Evolutionary conservation across 2,329 filamentous ascomycete species (phyloP).

Genomic region (Cladorrhinum sp.): DNA sequence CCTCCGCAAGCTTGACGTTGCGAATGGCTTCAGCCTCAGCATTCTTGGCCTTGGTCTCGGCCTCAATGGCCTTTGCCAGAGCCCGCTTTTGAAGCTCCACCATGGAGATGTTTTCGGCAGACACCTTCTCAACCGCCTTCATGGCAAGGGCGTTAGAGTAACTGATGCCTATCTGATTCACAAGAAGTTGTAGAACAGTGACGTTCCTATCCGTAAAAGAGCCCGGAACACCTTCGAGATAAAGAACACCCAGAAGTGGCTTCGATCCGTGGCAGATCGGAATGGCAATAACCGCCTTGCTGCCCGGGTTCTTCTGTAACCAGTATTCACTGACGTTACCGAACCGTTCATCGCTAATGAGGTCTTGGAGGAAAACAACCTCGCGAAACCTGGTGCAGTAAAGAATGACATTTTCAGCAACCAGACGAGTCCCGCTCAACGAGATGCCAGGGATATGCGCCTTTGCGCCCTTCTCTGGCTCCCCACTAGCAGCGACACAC

Average conservation of each 20-base stretch:
- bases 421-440: conserved; percentile 61
- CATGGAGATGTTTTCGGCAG: conserved; percentile 75
- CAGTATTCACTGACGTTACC: conserved; percentile 70
- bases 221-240: conserved; percentile 70
- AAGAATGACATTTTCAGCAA: conserved; percentile 73
- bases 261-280: conserved; percentile 73
- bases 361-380: conserved; percentile 68
- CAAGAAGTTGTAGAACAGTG: conserved; percentile 64
- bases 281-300: conserved; percentile 75
- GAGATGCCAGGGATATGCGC: conserved; percentile 65
- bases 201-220: conserved; percentile 74
- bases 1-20: conserved; percentile 78
- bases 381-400: conserved; percentile 77
- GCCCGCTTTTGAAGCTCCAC: conserved; percentile 72
- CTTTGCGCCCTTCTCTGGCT: conserved; percentile 65
- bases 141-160: conserved; percentile 66
- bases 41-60: conserved; percentile 72
- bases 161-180: conserved; percentile 74
- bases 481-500: conserved; percentile 71
- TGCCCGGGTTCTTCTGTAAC: conserved; percentile 64
- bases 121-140: conserved; percentile 72
- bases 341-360: conserved; percentile 73
- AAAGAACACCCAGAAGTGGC: conserved; percentile 68
- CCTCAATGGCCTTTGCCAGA: conserved; percentile 66
- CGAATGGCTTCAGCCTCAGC: conserved; percentile 74